Evolutionary conservation across 2,329 filamentous ascomycete species (phyloP), one percentile per base, ranked within the genome.

Genomic region (Claviceps arundinis): DNA sequence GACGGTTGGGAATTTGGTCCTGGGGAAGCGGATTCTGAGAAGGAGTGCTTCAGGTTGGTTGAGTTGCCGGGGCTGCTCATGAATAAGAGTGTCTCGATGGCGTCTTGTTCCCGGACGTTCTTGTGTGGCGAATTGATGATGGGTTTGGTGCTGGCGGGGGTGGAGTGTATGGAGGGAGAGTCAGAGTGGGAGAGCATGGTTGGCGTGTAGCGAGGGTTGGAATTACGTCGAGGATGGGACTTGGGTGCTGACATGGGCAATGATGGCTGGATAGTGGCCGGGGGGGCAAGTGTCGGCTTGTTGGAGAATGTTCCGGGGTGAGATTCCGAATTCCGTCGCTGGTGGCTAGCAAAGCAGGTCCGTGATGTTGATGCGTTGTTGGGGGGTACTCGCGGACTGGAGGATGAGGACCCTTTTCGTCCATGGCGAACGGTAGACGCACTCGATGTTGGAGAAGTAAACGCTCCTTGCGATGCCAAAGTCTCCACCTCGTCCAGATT

Each of bases 1-100:
- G 5, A 5, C 4, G 19, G 41, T 8, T 24, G 30, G 6, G 53
- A 16, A 19, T 60, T 59, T 2, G 62, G 62, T 3, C 59, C 65
- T 16, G 70, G 62, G 2, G 71, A 70, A 11, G 64, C 64, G 0
- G 68, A 62, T 0, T 71, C 67, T 0, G 77, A 73, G 53, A 80
- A 80, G 9, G 67, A 63, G 54, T 78, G 77, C 56, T 79, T 79
- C 59, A 83, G 66, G 55, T 80, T 81, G 43, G 77, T 73, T 45
- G 84, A 84, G 64, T 87, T 86, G 16, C 83, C 83, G 0, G 85
- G 85, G 56, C 84, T 87, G 61, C 86, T 89, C 81, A 93, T 85
- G 61, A 90, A 89, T 26, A 91, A 72, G 24, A 93, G 68, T 0
- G 85, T 85, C 62, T 90, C 87, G 47, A 91, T 81, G 5, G 87